Evolutionary conservation across 495 filamentous ascomycete species (phyloP), one percentile per base, ranked within the genome.

Genomic region (Evansstolkia leycettana): DNA sequence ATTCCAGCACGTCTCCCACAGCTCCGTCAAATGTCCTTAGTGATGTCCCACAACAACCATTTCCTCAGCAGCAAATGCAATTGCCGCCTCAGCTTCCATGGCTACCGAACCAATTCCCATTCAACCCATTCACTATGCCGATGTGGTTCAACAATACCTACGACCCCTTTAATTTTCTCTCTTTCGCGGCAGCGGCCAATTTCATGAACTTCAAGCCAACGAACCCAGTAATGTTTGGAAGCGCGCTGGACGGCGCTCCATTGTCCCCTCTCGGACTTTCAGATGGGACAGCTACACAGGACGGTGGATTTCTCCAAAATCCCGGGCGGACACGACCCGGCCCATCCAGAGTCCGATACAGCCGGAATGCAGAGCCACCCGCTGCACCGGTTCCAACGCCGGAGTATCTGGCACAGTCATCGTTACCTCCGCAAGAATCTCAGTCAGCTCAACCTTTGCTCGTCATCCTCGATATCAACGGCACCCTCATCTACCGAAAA

Each of bases 381-480:
- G 48, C 55, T 2, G 41, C 46, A 0, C 69, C 73, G 1, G 17
- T 34, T 0, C 61, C 70, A 2, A 65, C 48, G 7, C 24, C 43
- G 1, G 36, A 47, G 23, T 78, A 78, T 48, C 40, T 75, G 16
- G 28, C 44, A 2, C 61, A 63, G 39, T 54, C 72, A 17, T 46
- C 50, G 6, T 31, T 40, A 26, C 31, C 49, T 5, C 60, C 68
- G 3, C 36, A 32, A 25, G 31, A 36, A 29, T 26, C 50, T 1
- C 9, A 39, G 2, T 39, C 38, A 5, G 58, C 65, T 9, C 62
- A 67, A 18, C 62, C 55, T 8, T 58, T 93, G 1, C 74, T 98
- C 2, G 56, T 98, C 13, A 72, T 96, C 17, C 75, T 96, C 37
- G 90, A 98, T 52, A 68, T 98, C 0, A 98, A 96, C 58, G 90